A percentile compares a stretch with the other conserved stretches of the same genome.
phyloP scores from a whole-genome alignment of 2,329 filamentous ascomycete genomes.

The Verticillium alfalfae region DNA sequence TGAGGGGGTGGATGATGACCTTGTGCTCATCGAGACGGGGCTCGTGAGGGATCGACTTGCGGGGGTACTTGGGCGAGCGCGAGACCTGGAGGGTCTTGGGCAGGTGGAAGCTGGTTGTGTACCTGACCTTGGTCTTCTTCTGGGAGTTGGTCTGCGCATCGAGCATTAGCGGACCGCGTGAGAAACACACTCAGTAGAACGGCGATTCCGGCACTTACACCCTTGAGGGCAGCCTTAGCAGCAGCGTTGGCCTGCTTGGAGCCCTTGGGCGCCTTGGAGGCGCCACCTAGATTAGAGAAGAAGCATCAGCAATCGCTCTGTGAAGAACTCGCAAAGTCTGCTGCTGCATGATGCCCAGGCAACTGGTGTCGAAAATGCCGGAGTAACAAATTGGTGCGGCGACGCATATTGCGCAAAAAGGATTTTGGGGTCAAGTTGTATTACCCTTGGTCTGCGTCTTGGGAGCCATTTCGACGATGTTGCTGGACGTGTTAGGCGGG shows the following conservation, averaged over 20 bases:
- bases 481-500: conserved; percentile 11
- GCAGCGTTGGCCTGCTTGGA: conserved; percentile 87
- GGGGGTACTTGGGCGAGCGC: conserved; percentile 90
- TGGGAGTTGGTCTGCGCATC: conserved; percentile 47
- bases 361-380: conserved; percentile 3
- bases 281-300: conserved; percentile 47
- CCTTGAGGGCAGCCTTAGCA: conserved; percentile 93
- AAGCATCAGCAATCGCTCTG: conserved; percentile 70
- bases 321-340: conserved; percentile 71
- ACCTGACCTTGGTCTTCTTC: conserved; percentile 90
- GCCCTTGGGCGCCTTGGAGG: conserved; percentile 51
- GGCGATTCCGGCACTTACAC: conserved; percentile 58
- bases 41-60: conserved; percentile 86
- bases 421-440: not conserved
- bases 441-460: conserved; percentile 34
- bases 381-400: conserved; percentile 3
- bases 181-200: not conserved
- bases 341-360: conserved; percentile 59
- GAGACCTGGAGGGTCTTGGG: conserved; percentile 94
- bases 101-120: conserved; percentile 91
- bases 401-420: not conserved
- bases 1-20: conserved; percentile 95
- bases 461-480: conserved; percentile 27
- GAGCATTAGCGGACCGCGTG: not conserved
- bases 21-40: conserved; percentile 96